Evolutionary conservation across 768 basidiomycete species (phyloP).

Genomic region (Russula emetica): DNA sequence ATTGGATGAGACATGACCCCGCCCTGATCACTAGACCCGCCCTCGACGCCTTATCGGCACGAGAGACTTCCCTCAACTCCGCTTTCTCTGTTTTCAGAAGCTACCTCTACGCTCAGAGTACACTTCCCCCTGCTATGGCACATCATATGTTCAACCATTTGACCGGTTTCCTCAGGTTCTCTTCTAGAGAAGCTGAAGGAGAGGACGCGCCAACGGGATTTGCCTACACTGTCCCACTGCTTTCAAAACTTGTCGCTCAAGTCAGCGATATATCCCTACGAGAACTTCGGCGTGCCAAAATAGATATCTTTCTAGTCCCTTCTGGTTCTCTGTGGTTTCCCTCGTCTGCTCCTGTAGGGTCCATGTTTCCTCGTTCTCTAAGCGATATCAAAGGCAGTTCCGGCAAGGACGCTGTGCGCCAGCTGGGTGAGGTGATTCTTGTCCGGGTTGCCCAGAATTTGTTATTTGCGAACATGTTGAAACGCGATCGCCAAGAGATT

Average conservation of each 20-base stretch:
- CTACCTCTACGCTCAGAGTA: slow-evolving; percentile 52
- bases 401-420: slow-evolving; percentile 34
- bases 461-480: slow-evolving; percentile 59
- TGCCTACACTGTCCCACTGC: slow-evolving; percentile 51
- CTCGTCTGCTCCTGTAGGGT: slow-evolving; percentile 46
- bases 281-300: slow-evolving; percentile 67
- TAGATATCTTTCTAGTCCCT: slow-evolving; percentile 64
- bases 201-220: slow-evolving; percentile 48
- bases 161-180: slow-evolving; percentile 59
- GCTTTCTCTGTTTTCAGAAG: slow-evolving; percentile 53
- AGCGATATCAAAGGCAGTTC: slow-evolving; percentile 37
- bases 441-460: slow-evolving; percentile 69
- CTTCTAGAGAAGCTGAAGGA: slow-evolving; percentile 43
- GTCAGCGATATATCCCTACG: slow-evolving; percentile 69
- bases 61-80: slow-evolving; percentile 42
- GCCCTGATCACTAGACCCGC: slow-evolving; percentile 58
- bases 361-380: slow-evolving; percentile 57
- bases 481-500: slow-evolving; percentile 63
- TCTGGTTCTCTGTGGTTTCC: slow-evolving; percentile 69
- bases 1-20: slow-evolving; percentile 73
- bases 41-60: slow-evolving; percentile 54
- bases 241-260: slow-evolving; percentile 55
- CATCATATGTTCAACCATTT: slow-evolving; percentile 69
- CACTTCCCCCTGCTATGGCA: slow-evolving; percentile 59
- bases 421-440: slow-evolving; percentile 53